These are phyloP conservation scores for Aspergillus wentii DNA, from an alignment of 495 filamentous ascomycete species.

Conservation along the genomic window DNA sequence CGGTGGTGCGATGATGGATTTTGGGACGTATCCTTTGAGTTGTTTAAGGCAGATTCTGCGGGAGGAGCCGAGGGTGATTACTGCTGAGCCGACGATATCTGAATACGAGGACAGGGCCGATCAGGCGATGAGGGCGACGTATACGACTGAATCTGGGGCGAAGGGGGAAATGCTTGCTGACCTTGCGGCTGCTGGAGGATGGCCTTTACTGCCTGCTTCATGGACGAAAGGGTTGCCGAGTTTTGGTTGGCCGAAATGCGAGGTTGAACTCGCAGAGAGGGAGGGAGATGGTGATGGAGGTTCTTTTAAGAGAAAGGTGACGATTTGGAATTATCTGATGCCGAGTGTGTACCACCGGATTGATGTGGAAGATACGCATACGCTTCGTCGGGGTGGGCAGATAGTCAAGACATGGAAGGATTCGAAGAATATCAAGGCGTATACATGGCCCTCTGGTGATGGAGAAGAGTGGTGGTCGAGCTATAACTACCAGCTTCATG, in stretches of 20 bases:
- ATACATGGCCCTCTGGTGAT: constrained; percentile 40
- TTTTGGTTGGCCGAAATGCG: constrained; percentile 22
- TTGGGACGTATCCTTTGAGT: constrained; percentile 46
- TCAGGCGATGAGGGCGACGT: constrained; percentile 34
- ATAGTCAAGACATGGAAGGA: constrained; percentile 39
- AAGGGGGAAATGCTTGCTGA: constrained; percentile 33
- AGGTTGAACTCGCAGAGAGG: constrained; percentile 20
- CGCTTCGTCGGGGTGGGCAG: constrained; percentile 23
- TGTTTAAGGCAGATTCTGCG: constrained; percentile 35
- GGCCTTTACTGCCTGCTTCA: constrained; percentile 8
- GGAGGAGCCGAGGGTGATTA: constrained; percentile 12
- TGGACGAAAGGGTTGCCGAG: constrained; percentile 13
- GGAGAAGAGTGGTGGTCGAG: constrained; percentile 38
- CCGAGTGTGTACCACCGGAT: constrained; percentile 46
- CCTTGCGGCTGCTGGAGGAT: constrained; percentile 13
- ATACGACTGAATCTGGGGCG: constrained; percentile 37
- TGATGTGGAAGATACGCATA: constrained; percentile 39
- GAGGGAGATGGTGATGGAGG: constrained; percentile 18
- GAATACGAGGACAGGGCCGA: constrained; percentile 28
- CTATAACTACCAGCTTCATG: constrained; percentile 50
- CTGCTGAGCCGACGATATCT: not conserved
- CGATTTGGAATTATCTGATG: constrained; percentile 34
- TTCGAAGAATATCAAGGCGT: constrained; percentile 38
- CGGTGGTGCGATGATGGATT: constrained; percentile 57
- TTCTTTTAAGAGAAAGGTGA: constrained; percentile 31